These are phyloP conservation scores for Aspergillus affinis DNA, from an alignment of 495 filamentous ascomycete species.

Conservation along the genomic window DNA sequence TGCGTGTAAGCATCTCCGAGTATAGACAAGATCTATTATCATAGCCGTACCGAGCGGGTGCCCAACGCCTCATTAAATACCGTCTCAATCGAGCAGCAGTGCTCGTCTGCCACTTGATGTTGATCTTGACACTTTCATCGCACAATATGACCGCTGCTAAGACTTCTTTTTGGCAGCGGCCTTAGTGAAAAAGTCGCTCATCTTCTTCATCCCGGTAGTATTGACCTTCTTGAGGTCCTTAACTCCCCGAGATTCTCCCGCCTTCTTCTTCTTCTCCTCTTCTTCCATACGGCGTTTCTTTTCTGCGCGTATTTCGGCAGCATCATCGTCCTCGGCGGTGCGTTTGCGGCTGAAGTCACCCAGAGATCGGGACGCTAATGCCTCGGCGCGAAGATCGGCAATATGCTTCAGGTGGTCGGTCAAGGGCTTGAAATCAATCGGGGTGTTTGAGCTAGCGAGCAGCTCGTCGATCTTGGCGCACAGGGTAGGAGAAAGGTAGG, in stretches of 20 bases:
- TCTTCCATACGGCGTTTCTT: conserved; percentile 69
- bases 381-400: conserved; percentile 64
- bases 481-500: conserved; percentile 63
- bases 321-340: conserved; percentile 65
- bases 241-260: conserved; percentile 68
- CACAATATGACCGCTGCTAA: conserved; percentile 16
- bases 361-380: conserved; percentile 60
- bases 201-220: conserved; percentile 90
- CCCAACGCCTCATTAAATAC: background rate
- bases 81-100: background rate
- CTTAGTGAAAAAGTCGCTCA: conserved; percentile 92
- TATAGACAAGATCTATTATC: background rate
- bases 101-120: background rate
- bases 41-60: background rate
- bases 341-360: conserved; percentile 78
- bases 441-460: conserved; percentile 44
- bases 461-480: conserved; percentile 46
- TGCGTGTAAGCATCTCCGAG: background rate
- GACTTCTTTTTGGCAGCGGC: conserved; percentile 43
- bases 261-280: conserved; percentile 75
- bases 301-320: conserved; percentile 44
- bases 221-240: conserved; percentile 84
- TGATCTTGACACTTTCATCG: too few relatives aligned
- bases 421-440: conserved; percentile 68
- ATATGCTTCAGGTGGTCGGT: conserved; percentile 65